Evolutionary conservation across 1,284 basidiomycete genomes (phyloP).

Genomic region (Boletellus sp.): DNA sequence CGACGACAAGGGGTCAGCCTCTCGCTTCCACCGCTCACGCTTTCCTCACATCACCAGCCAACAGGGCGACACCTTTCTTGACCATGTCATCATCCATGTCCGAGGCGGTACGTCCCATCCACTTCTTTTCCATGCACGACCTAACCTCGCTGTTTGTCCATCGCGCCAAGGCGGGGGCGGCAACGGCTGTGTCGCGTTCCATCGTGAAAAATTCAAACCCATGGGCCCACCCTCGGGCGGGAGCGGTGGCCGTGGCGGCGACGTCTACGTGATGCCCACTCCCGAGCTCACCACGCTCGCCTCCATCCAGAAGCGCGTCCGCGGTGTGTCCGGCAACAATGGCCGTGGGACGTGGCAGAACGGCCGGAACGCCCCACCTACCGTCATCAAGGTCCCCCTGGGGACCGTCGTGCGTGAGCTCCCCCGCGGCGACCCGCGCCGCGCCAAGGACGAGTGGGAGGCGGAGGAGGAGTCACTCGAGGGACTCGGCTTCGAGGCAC

Average conservation of each 20-base stretch:
- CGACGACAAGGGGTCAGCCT: constrained; percentile 60
- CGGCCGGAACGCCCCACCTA: constrained; percentile 70
- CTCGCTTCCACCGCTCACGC: background rate
- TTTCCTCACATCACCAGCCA: constrained; percentile 6
- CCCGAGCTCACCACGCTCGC: constrained; percentile 75
- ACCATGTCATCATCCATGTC: constrained; percentile 74
- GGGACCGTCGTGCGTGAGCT: constrained; percentile 87
- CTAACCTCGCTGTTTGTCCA: constrained; percentile 2
- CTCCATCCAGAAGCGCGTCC: constrained; percentile 64
- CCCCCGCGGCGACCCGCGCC: constrained; percentile 56
- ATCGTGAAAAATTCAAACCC: constrained; percentile 74
- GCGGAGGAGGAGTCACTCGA: constrained; percentile 60
- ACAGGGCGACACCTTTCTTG: constrained; percentile 78
- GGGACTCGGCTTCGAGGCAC: constrained; percentile 43
- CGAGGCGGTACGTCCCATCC: constrained; percentile 56
- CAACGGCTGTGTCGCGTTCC: constrained; percentile 80
- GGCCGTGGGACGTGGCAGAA: constrained; percentile 85
- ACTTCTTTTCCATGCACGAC: background rate
- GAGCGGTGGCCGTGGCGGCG: constrained; percentile 84
- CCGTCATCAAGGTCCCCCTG: constrained; percentile 77
- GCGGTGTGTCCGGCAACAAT: constrained; percentile 63
- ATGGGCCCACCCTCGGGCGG: constrained; percentile 88
- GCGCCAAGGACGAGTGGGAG: constrained; percentile 63
- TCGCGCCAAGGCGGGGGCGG: constrained; percentile 68
- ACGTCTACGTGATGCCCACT: constrained; percentile 80